These are phyloP conservation scores for Vigna hirtella DNA, from an alignment of 306 rosid genomes.

Conservation along the genomic window DNA sequence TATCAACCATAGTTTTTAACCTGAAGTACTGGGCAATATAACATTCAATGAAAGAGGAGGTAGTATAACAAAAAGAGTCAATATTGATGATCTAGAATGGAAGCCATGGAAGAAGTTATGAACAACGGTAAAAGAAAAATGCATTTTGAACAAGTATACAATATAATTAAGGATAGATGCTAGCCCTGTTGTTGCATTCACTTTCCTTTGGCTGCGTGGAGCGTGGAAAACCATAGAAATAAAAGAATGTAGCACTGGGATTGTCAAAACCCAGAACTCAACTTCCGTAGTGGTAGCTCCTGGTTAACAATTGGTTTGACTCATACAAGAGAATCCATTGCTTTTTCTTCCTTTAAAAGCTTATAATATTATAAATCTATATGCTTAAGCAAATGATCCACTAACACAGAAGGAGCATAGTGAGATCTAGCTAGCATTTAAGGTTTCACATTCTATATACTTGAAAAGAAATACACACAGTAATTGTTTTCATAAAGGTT, in stretches of 20 bases:
- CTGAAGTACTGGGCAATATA: too few relatives aligned
- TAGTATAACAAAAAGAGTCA: too few relatives aligned
- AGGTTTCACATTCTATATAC: conserved; percentile 35
- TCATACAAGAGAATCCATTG: conserved; percentile 46
- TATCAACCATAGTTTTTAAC: too few relatives aligned
- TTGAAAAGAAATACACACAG: conserved; percentile 25
- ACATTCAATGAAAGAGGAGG: too few relatives aligned
- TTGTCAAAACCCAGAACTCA: conserved; percentile 41
- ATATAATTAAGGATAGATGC: conserved; percentile 26
- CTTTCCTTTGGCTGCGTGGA: conserved; percentile 27
- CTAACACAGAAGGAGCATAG: conserved; percentile 33
- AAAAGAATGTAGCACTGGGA: conserved; percentile 45
- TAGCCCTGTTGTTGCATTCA: conserved; percentile 4
- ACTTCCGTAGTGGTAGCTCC: conserved; percentile 18
- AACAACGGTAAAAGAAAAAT: too few relatives aligned
- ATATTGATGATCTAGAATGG: too few relatives aligned
- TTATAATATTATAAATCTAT: background rate
- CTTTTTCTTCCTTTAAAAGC: conserved; percentile 25
- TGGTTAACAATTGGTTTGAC: conserved; percentile 30
- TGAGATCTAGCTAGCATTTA: conserved; percentile 40
- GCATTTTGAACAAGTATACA: too few relatives aligned
- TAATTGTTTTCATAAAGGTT: conserved; percentile 29
- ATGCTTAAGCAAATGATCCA: conserved; percentile 27
- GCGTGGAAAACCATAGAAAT: conserved; percentile 31
- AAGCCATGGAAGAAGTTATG: too few relatives aligned